Conservation (phyloP, 2,329 filamentous ascomycete species). For the Ceratocystis smalleyi region DNA sequence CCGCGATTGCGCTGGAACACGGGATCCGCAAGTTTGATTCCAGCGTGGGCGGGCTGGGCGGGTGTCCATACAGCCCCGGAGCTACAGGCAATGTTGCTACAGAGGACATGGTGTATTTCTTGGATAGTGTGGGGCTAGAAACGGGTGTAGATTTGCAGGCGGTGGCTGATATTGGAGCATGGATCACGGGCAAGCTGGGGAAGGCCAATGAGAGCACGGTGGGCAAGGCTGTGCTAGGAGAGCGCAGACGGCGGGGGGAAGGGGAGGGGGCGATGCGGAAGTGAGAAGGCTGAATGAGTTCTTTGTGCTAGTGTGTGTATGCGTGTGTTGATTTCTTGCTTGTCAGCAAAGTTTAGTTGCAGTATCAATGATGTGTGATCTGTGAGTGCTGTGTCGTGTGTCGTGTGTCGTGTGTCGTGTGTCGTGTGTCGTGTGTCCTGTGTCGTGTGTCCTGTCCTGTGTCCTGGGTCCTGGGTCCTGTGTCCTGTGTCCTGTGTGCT, state of each 20-base stretch:
- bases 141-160: conserved; percentile 57
- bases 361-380: too few species aligned
- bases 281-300: neutral
- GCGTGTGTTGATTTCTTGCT: neutral
- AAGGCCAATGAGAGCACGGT: conserved; percentile 49
- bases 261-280: neutral
- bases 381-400: too few species aligned
- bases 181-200: conserved; percentile 52
- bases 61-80: conserved; percentile 72
- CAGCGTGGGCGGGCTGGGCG: conserved; percentile 65
- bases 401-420: too few species aligned
- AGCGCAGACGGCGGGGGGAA: conserved; percentile 21
- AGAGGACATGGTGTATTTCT: conserved; percentile 67
- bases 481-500: too few species aligned
- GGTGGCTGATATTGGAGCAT: conserved; percentile 52
- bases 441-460: too few species aligned
- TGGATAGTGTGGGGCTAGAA: conserved; percentile 57
- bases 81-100: conserved; percentile 77
- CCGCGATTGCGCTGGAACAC: conserved; percentile 58
- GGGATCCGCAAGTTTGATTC: conserved; percentile 67
- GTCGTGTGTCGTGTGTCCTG: too few species aligned
- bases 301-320: neutral
- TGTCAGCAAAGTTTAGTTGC: too few species aligned
- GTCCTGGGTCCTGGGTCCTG: too few species aligned
- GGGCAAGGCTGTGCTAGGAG: conserved; percentile 48